Base-by-base conservation (phyloP, 345 rosid species). In the Melaleuca quinquenervia region DNA sequence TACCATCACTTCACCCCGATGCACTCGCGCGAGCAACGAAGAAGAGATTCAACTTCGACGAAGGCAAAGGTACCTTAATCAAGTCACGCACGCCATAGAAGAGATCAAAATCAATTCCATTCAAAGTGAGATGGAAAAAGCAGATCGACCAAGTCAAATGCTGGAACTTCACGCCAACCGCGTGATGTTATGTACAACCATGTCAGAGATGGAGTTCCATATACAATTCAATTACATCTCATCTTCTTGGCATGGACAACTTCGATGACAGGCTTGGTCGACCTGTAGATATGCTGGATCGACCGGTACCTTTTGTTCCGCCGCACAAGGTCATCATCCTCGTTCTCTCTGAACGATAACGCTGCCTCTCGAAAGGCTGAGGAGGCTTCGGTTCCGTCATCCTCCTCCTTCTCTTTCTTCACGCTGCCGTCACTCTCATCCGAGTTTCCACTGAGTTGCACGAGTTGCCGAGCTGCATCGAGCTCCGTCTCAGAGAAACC, bases 401-500 rank as follows among this genome's bases (percentile, higher is more conserved):
- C 85, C 44, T 60, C 85, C 15, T 27, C 52, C 11, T 50, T 62
- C 52, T 82, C 76, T 20, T 36, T 70, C 80, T 36, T 70, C 14
- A 6, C 3, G 13, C 13, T 2, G 80, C 80, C 13, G 2, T 26
- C 70, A 0, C 11, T 78, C 74, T 50, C 55, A 0, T 84, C 58
- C 6, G 58, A 54, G 26, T 84, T 87, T 14, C 82, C 76, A 20
- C 90, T 82, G 70, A 88, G 87, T 49, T 86, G 88, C 41, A 88
- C 7, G 50, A 88, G 87, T 50, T 86, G 90, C 84, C 3, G 87
- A 2, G 90, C 90, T 20, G 53, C 90, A 26, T 86, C 88, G 18
- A 88, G 84, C 85, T 88, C 90, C 14, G 51, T 8, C 85, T 88
- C 87, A 2, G 88, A 86, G 88, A 88, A 88, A 14, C 7, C 50